A percentile compares a stretch with the other conserved stretches of the same genome.
Evolutionary conservation across 1,284 basidiomycete species (phyloP).

Genomic region (Peniophora sp.): DNA sequence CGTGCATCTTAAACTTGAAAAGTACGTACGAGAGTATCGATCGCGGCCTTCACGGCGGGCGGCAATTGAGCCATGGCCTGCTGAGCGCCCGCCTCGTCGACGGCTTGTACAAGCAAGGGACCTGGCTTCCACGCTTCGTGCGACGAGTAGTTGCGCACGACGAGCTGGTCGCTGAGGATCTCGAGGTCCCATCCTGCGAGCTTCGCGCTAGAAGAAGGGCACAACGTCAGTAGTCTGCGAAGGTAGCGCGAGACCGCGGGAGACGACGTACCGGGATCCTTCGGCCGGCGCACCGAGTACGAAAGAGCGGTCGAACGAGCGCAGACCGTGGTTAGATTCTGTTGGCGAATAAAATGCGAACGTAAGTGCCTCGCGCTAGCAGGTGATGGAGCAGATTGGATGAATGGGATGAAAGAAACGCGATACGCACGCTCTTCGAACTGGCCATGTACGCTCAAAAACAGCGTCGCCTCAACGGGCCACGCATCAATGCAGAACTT

Average conservation of each 20-base stretch:
- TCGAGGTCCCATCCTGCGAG: conserved; percentile 83
- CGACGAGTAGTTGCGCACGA: conserved; percentile 78
- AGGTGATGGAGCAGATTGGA: neutral
- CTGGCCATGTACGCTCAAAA: conserved; percentile 87
- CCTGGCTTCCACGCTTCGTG: conserved; percentile 73
- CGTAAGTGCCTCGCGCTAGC: conserved; percentile 7
- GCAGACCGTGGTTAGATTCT: conserved; percentile 60
- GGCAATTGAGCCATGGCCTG: conserved; percentile 17
- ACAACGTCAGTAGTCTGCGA: conserved; percentile 3
- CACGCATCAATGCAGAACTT: conserved; percentile 91
- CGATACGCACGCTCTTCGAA: conserved; percentile 76
- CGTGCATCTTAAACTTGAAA: conserved; percentile 3
- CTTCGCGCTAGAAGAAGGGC: conserved; percentile 50
- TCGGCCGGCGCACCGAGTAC: conserved; percentile 76
- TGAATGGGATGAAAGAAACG: conserved; percentile 2
- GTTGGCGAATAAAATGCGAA: conserved; percentile 5
- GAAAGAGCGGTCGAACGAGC: conserved; percentile 93
- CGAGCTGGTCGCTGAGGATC: conserved; percentile 85
- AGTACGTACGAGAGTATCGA: conserved; percentile 45
- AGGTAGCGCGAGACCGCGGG: neutral
- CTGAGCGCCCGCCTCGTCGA: conserved; percentile 20
- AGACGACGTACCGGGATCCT: conserved; percentile 63
- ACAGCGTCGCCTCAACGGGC: conserved; percentile 63
- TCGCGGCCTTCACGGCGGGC: conserved; percentile 34
- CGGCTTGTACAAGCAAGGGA: conserved; percentile 57